Base-by-base conservation (phyloP, 2,329 filamentous ascomycete species). In the Fusarium illudens region DNA sequence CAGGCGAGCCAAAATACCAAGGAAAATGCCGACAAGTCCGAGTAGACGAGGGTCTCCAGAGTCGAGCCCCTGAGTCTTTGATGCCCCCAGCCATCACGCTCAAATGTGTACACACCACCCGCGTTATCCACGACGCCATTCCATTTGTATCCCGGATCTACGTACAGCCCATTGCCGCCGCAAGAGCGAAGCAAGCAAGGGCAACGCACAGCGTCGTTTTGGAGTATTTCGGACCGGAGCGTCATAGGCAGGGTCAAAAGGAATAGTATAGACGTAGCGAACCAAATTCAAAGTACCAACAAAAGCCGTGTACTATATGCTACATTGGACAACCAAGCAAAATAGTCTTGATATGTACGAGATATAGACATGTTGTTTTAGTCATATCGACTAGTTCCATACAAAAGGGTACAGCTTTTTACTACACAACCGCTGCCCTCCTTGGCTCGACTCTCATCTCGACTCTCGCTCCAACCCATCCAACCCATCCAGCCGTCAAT, bases 1-100 rank as follows among this genome's bases (percentile, higher is more conserved):
- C 77, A 55, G 75, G 75, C 67, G 20, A 64, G 42, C 22, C 66
- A 71, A 29, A 72, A 76, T 58, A 49, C 64, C 13, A 74, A 73
- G 19, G 58, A 67, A 34, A 57, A 53, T 6, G 36, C 67, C 15
- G 58, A 61, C 22, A 73, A 72, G 48, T 59, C 68, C 17, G 66
- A 71, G 17, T 73, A 52, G 58, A 34, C 34, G 15, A 37, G 30
- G 12, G 12, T n/a, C 19, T 15, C 8, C n/a, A 13, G 4, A 25
- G 4, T 17, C 22, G 8, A 30, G n/a, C 46, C 46, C 46, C 46
- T n/a, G 29, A 22, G 17, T 50, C 19, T 32, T 50, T 50, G 19
- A 44, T 37, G 34, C 25, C 15, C 27, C 44, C 22, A 58, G 27
- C 20, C 48, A 59, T 33, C 19, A 37, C 33, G 22, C 32, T 51